phyloP scores from a whole-genome alignment of 1,139 yeast genomes.

The Yamadazyma membranifaciens region DNA sequence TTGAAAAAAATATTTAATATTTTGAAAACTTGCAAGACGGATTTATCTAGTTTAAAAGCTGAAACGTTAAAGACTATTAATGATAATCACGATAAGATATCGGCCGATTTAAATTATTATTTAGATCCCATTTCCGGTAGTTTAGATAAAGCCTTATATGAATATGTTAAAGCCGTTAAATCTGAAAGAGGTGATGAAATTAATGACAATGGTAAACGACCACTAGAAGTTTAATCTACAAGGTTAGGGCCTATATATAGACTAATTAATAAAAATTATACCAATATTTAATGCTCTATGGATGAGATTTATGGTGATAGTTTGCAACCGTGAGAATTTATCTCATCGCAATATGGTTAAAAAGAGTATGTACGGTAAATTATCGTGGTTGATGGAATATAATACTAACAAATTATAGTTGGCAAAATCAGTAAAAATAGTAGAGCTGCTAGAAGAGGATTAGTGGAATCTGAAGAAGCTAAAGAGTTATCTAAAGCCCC shows the following conservation, averaged over 20 bases:
- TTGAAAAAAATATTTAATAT: conserved; percentile 37
- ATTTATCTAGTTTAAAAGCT: conserved; percentile 23
- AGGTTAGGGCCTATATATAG: not conserved
- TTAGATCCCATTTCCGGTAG: conserved; percentile 25
- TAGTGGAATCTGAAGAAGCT: conserved; percentile 37
- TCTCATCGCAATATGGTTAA: conserved; percentile 22
- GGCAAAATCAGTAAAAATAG: conserved; percentile 52
- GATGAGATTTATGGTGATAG: conserved; percentile 1
- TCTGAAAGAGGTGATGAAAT: conserved; percentile 15
- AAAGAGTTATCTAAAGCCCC: conserved; percentile 52
- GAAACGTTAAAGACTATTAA: conserved; percentile 8
- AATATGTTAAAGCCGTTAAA: conserved; percentile 30
- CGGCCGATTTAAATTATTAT: conserved; percentile 32
- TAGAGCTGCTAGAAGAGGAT: conserved; percentile 75
- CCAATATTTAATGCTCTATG: too few species aligned
- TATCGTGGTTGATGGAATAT: not conserved
- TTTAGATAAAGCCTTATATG: conserved; percentile 31
- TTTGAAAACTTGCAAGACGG: conserved; percentile 32
- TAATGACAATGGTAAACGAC: conserved; percentile 31
- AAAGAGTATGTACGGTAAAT: conserved; percentile 23
- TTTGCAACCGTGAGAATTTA: conserved; percentile 1
- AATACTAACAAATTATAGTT: not conserved
- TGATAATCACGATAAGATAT: conserved; percentile 29
- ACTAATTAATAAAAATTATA: too few species aligned
- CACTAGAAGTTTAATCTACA: conserved; percentile 16